phyloP scores from a whole-genome alignment of 768 basidiomycete genomes.

The Boletus eberwhitei region DNA sequence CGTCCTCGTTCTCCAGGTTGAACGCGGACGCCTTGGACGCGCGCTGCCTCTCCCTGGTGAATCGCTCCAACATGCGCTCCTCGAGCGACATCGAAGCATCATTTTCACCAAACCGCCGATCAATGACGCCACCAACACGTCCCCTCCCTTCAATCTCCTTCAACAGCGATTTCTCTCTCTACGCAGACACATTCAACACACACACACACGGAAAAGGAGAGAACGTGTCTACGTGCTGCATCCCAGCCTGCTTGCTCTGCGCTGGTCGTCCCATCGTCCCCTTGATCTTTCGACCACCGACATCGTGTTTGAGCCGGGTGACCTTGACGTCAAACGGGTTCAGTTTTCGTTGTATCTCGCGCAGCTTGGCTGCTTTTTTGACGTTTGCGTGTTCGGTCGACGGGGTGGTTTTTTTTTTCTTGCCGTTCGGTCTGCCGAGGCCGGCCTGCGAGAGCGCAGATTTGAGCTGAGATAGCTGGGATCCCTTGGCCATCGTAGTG shows the following conservation, averaged over 20 bases:
- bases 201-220: neutral
- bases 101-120: conserved; percentile 95
- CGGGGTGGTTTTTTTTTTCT: conserved; percentile 63
- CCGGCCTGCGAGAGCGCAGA: conserved; percentile 78
- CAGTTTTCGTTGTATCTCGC: conserved; percentile 78
- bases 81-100: conserved; percentile 90
- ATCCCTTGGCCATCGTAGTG: conserved; percentile 55
- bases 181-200: conserved; percentile 6
- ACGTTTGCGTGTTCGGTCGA: conserved; percentile 75
- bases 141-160: conserved; percentile 83
- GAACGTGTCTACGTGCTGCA: conserved; percentile 68
- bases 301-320: conserved; percentile 89
- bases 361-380: conserved; percentile 74
- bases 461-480: conserved; percentile 90
- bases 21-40: conserved; percentile 73
- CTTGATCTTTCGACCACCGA: conserved; percentile 83
- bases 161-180: conserved; percentile 86
- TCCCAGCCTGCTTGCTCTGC: conserved; percentile 83
- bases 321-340: conserved; percentile 96
- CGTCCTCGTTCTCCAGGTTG: conserved; percentile 89
- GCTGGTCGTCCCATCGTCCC: conserved; percentile 82
- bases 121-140: conserved; percentile 84
- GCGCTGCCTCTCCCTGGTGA: conserved; percentile 85
- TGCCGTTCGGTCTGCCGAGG: conserved; percentile 56
- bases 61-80: conserved; percentile 95